Percentiles rank a stretch among this genome's conserved stretches.
These are phyloP conservation scores for Leccinum insigne DNA, from an alignment of 1,284 basidiomycete genomes.

Conservation along the genomic window DNA sequence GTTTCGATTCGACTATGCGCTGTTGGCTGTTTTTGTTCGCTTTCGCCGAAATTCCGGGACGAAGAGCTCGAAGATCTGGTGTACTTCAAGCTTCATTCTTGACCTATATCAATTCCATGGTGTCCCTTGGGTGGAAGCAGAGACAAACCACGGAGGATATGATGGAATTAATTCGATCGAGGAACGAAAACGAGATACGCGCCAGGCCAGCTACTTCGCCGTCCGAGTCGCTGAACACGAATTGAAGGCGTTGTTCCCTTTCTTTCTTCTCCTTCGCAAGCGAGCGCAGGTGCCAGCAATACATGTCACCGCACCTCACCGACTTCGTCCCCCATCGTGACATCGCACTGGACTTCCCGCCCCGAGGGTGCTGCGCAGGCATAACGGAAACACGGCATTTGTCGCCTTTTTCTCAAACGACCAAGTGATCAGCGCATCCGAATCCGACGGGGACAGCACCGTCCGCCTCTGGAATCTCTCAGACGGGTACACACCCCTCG, in stretches of 20 bases:
- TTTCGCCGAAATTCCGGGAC: slow-evolving; percentile 81
- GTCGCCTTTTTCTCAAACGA: slow-evolving; percentile 19
- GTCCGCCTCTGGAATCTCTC: slow-evolving; percentile 21
- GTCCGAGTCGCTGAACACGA: no score
- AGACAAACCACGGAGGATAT: slow-evolving; percentile 45
- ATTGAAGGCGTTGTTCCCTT: neutral
- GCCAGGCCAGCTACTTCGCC: no score
- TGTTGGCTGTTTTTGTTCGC: slow-evolving; percentile 87
- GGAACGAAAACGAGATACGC: neutral
- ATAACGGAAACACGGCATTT: slow-evolving; percentile 11
- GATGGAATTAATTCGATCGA: neutral
- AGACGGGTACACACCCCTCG: neutral
- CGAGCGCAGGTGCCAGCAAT: neutral
- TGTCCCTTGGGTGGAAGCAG: slow-evolving; percentile 60
- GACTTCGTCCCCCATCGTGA: neutral
- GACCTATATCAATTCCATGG: slow-evolving; percentile 96
- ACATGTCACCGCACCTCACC: slow-evolving; percentile 8
- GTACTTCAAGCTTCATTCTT: slow-evolving; percentile 74
- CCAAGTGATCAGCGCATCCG: slow-evolving; percentile 21
- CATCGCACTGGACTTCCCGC: neutral
- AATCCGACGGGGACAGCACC: slow-evolving; percentile 14
- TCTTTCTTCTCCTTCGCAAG: neutral
- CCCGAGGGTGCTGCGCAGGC: slow-evolving; percentile 17
- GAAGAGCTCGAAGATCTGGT: slow-evolving; percentile 96
- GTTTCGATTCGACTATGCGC: slow-evolving; percentile 57